Percentiles rank a stretch among this genome's conserved stretches.
phyloP scores from a whole-genome alignment of 192 early-diverging fungal genomes.

The Linnemannia exigua region DNA sequence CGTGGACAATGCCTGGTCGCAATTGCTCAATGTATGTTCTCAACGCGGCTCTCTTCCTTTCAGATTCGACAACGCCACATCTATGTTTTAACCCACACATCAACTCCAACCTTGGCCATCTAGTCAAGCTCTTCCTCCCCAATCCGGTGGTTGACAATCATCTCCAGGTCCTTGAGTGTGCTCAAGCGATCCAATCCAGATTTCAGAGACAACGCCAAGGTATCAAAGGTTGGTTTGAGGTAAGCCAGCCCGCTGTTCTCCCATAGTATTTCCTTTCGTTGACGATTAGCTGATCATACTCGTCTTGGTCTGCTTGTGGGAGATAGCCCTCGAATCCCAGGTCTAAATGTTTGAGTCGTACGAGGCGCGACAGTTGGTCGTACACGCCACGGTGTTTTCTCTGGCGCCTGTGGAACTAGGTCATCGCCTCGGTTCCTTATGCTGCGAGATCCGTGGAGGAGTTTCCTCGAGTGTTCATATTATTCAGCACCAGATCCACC shows the following conservation, averaged over 20 bases:
- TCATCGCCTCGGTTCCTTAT: neutral
- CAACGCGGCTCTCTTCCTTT: neutral
- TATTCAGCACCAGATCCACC: neutral
- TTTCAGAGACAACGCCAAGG: neutral
- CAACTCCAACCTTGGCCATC: slow-evolving; percentile 15
- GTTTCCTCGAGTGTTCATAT: neutral
- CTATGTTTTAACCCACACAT: neutral
- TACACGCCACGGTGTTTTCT: neutral
- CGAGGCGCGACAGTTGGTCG: neutral
- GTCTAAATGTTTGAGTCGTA: neutral
- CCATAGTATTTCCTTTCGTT: no score
- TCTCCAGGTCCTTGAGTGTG: slow-evolving; percentile 2
- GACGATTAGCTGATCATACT: no score
- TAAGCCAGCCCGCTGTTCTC: no score
- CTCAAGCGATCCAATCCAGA: neutral
- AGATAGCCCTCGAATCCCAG: neutral
- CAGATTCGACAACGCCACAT: neutral
- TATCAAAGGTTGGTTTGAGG: neutral
- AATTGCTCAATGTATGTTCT: neutral
- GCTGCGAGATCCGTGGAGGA: neutral
- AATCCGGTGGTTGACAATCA: slow-evolving; percentile 7
- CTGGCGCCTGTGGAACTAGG: neutral
- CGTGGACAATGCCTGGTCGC: neutral
- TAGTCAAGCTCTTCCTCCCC: neutral
- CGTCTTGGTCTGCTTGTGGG: neutral